phyloP scores from a whole-genome alignment of 352 stramenopile species.

The Phytophthora constricta region DNA sequence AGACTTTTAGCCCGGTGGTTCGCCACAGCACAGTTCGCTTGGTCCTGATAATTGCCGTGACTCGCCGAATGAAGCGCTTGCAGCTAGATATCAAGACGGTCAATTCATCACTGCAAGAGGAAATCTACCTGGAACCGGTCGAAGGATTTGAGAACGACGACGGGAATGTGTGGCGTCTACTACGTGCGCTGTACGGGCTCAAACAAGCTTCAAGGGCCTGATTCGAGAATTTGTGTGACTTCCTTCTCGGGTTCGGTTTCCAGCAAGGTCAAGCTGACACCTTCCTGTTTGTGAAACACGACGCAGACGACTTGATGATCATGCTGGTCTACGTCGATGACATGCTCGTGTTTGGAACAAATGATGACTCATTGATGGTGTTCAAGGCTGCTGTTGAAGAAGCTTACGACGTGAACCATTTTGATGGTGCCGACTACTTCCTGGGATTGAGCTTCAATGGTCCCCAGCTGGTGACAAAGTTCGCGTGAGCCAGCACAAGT shows the following conservation, averaged over 20 bases:
- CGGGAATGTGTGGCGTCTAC: slow-evolving; percentile 18
- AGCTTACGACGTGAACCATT: slow-evolving; percentile 11
- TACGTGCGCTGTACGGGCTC: slow-evolving; percentile 35
- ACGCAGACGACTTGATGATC: slow-evolving; percentile 15
- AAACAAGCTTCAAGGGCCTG: slow-evolving; percentile 34
- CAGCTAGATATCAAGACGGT: slow-evolving; percentile 30
- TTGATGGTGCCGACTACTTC: not conserved
- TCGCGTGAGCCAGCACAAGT: slow-evolving; percentile 10
- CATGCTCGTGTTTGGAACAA: slow-evolving; percentile 23
- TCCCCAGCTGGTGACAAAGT: not conserved
- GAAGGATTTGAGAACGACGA: not conserved
- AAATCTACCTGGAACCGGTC: slow-evolving; percentile 18
- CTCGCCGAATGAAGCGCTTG: slow-evolving; percentile 1
- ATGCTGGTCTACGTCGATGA: slow-evolving; percentile 36
- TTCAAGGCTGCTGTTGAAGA: slow-evolving; percentile 2
- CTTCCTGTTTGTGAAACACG: slow-evolving; percentile 18
- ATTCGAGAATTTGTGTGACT: slow-evolving; percentile 24
- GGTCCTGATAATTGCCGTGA: slow-evolving; percentile 3
- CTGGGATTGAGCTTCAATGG: slow-evolving; percentile 12
- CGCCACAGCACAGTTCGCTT: slow-evolving; percentile 17
- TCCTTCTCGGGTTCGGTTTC: slow-evolving; percentile 9
- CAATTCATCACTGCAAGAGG: slow-evolving; percentile 8
- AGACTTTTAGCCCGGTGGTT: slow-evolving; percentile 39
- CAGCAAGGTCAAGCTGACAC: slow-evolving; percentile 19
- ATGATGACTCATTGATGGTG: not conserved